Evolutionary conservation across 2,329 filamentous ascomycete species (phyloP), one percentile per base, ranked within the genome.

Genomic region (Ilyonectria mors-panacis): DNA sequence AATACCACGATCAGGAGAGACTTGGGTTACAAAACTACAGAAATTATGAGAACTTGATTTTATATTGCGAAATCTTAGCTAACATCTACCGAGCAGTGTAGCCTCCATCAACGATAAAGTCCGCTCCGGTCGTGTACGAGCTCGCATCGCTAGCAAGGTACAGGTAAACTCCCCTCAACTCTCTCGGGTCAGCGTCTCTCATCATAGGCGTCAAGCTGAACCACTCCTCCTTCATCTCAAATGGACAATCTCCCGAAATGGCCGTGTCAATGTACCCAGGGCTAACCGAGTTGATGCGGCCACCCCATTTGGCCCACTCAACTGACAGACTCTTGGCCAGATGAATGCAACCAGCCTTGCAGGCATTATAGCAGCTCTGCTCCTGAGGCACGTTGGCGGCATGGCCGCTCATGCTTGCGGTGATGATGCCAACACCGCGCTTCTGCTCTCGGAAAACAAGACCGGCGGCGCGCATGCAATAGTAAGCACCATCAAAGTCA

Each of bases 311-410:
- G 1, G 79, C 81, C 82, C 82, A 85, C 67, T 85, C 83, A 9
- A 84, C 83, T 3, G 82, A 77, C 15, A 84, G 71, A 53, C 77
- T 80, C 72, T 81, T 82, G n/a, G 79, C 76, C 19, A 85, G 73
- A 54, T 83, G 83, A 2, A 83, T 78, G 3, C 81, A 80, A 0
- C 80, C 83, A 2, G 81, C 83, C 69, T 84, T 85, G 57, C 79
- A 82, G 9, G 82, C 78, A 62, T 85, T 85, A 60, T 84, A 85
- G 10, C 80, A 81, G 67, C 73, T 82, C 78, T 76, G 80, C 73
- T 78, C 82, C 76, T 82, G 81, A 8, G 80, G 81, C 28, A 81
- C 73, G 53, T 83, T 83, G 63, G 70, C 77, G 39, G 73, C 76
- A 62, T 74, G 78, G n/a, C 70, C 78, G 53, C 77, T 79, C 76